Evolutionary conservation across 768 basidiomycete genomes (phyloP).

Genomic region (Mycena alexandri): DNA sequence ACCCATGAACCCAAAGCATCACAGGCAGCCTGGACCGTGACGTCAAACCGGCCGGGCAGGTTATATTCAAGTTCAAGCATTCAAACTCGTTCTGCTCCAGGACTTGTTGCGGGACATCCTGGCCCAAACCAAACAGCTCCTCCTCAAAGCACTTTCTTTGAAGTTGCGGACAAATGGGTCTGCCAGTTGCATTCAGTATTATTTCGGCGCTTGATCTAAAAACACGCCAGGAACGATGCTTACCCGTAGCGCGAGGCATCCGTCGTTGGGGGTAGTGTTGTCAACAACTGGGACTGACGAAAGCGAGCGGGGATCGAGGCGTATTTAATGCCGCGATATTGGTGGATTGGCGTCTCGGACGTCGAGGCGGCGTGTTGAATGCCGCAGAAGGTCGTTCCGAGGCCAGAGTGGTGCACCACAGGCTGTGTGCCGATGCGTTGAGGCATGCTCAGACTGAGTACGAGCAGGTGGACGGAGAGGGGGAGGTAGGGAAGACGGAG

Average conservation of each 20-base stretch:
- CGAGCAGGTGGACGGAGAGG: background rate
- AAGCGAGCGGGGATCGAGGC: conserved; percentile 81
- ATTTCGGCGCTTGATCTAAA: conserved; percentile 8
- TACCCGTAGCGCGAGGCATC: conserved; percentile 80
- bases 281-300: conserved; percentile 75
- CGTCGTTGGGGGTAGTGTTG: conserved; percentile 67
- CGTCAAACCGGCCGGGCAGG: conserved; percentile 72
- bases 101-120: conserved; percentile 65
- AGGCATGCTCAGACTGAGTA: conserved; percentile 14
- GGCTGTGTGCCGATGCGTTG: conserved; percentile 1
- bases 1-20: conserved; percentile 93
- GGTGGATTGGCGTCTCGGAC: conserved; percentile 67
- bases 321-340: conserved; percentile 85
- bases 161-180: conserved; percentile 83
- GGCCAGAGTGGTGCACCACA: conserved; percentile 58
- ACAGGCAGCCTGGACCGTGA: conserved; percentile 73
- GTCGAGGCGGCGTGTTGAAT: conserved; percentile 72
- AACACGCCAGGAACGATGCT: conserved; percentile 34
- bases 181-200: conserved; percentile 42
- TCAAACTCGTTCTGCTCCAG: conserved; percentile 81
- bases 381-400: conserved; percentile 77
- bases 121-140: conserved; percentile 69
- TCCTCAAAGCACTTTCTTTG: conserved; percentile 66
- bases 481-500: background rate
- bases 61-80: conserved; percentile 85